Percentiles rank a stretch among this genome's conserved stretches.
These are phyloP conservation scores for Apiospora malaysiana DNA, from an alignment of 2,329 filamentous ascomycete genomes.

Conservation along the genomic window DNA sequence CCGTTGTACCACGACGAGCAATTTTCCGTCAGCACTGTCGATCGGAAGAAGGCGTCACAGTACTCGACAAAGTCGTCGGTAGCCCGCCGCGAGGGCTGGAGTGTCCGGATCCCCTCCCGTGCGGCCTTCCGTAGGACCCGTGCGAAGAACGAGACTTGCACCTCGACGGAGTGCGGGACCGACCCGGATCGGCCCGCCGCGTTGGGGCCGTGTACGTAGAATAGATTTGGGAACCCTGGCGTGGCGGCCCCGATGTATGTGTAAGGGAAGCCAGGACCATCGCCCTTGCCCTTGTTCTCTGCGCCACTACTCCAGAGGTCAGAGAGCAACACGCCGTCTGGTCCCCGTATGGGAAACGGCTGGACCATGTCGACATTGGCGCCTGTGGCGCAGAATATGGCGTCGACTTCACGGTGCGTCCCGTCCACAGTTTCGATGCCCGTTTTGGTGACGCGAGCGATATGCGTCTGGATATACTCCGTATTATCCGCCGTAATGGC, in stretches of 20 bases:
- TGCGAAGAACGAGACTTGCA: slow-evolving; percentile 68
- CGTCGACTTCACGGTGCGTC: slow-evolving; percentile 61
- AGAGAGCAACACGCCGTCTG: slow-evolving; percentile 58
- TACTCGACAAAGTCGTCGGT: slow-evolving; percentile 70
- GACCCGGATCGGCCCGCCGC: slow-evolving; percentile 66
- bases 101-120: slow-evolving; percentile 68
- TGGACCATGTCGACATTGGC: slow-evolving; percentile 65
- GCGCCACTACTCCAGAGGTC: slow-evolving; percentile 53
- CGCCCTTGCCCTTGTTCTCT: slow-evolving; percentile 45
- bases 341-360: slow-evolving; percentile 61
- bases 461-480: slow-evolving; percentile 62
- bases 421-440: slow-evolving; percentile 68
- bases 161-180: slow-evolving; percentile 71
- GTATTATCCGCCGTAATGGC: slow-evolving; percentile 67
- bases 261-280: slow-evolving; percentile 66
- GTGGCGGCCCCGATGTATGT: slow-evolving; percentile 70
- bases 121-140: slow-evolving; percentile 71
- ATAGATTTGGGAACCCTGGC: slow-evolving; percentile 70
- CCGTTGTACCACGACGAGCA: slow-evolving; percentile 79
- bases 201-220: slow-evolving; percentile 69
- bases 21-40: slow-evolving; percentile 62
- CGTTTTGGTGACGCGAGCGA: slow-evolving; percentile 62
- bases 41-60: slow-evolving; percentile 60
- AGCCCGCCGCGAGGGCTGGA: slow-evolving; percentile 62
- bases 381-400: slow-evolving; percentile 72